Percentiles rank a stretch among this genome's conserved stretches.
These are phyloP conservation scores for Diaporthe velutina DNA, from an alignment of 2,329 filamentous ascomycete genomes.

Conservation along the genomic window DNA sequence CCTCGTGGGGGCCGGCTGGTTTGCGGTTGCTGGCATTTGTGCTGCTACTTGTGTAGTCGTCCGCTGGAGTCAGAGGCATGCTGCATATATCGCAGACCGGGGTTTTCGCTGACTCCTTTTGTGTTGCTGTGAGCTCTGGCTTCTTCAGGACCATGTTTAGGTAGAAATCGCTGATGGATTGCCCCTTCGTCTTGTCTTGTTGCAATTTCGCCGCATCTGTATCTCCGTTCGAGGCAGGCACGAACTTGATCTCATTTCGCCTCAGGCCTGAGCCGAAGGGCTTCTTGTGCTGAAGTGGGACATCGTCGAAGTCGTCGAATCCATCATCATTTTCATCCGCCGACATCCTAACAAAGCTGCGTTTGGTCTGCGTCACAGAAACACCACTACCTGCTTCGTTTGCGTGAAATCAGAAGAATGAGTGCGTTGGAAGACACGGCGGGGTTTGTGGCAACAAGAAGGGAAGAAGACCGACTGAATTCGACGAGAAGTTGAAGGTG, in stretches of 20 bases:
- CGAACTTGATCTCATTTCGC: slow-evolving; percentile 67
- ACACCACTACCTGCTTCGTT: background rate
- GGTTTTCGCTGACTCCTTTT: background rate
- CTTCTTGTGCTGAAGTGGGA: slow-evolving; percentile 65
- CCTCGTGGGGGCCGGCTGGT: slow-evolving; percentile 60
- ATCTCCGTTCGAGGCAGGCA: slow-evolving; percentile 62
- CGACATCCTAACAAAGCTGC: slow-evolving; percentile 16
- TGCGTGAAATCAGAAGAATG: background rate
- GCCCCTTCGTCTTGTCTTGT: slow-evolving; percentile 37
- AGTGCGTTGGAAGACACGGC: background rate
- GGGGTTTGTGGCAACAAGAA: background rate
- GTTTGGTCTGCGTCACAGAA: background rate
- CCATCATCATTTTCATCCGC: slow-evolving; percentile 43
- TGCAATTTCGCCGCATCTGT: slow-evolving; percentile 43
- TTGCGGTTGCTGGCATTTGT: slow-evolving; percentile 44
- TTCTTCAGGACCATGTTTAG: slow-evolving; percentile 73
- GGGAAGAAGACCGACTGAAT: background rate
- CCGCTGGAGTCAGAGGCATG: slow-evolving; percentile 59
- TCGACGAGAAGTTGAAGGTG: background rate
- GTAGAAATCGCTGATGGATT: slow-evolving; percentile 70
- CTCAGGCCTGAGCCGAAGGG: slow-evolving; percentile 70
- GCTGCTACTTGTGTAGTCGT: slow-evolving; percentile 35
- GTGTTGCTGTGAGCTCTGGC: slow-evolving; percentile 35
- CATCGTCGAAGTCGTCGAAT: slow-evolving; percentile 55
- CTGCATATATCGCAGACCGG: slow-evolving; percentile 69